phyloP scores from a whole-genome alignment of 129 eudicot genomes.

The Chrysanthemum lavandulifolium region DNA sequence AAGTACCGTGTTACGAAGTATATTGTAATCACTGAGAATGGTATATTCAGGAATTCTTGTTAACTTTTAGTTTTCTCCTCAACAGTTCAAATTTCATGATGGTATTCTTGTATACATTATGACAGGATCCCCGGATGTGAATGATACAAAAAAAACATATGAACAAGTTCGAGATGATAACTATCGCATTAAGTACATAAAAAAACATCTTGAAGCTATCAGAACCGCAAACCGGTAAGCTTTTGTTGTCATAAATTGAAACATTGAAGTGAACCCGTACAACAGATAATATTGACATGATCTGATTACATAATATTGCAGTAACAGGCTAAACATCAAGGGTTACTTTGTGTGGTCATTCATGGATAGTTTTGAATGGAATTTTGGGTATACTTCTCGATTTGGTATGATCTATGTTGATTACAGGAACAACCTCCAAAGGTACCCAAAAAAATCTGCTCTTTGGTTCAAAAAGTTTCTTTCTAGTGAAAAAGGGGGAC shows the following conservation, averaged over 20 bases:
- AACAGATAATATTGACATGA: background rate
- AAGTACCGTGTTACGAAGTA: slow-evolving; percentile 1
- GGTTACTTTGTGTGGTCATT: slow-evolving; percentile 59
- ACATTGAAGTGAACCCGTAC: background rate
- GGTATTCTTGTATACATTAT: background rate
- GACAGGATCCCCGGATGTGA: slow-evolving; percentile 21
- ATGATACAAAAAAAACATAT: slow-evolving; percentile 10
- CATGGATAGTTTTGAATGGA: slow-evolving; percentile 60
- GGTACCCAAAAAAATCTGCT: slow-evolving; percentile 57
- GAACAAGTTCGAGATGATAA: slow-evolving; percentile 26
- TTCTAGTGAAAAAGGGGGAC: background rate
- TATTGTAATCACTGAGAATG: slow-evolving; percentile 29
- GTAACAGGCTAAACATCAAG: slow-evolving; percentile 25
- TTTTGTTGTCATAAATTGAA: background rate
- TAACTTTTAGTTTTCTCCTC: background rate
- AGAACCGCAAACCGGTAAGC: slow-evolving; percentile 10
- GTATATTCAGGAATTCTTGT: slow-evolving; percentile 2
- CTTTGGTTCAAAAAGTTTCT: slow-evolving; percentile 47
- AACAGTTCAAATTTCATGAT: background rate
- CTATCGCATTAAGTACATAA: slow-evolving; percentile 24
- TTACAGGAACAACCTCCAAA: slow-evolving; percentile 29
- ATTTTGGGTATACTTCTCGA: slow-evolving; percentile 37
- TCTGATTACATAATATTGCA: slow-evolving; percentile 6
- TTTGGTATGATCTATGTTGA: slow-evolving; percentile 55
- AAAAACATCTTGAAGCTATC: slow-evolving; percentile 22